Percentiles rank a stretch among this genome's conserved stretches.
These are phyloP conservation scores for Fusarium nisikadoi DNA, from an alignment of 2,329 filamentous ascomycete genomes.

Conservation along the genomic window DNA sequence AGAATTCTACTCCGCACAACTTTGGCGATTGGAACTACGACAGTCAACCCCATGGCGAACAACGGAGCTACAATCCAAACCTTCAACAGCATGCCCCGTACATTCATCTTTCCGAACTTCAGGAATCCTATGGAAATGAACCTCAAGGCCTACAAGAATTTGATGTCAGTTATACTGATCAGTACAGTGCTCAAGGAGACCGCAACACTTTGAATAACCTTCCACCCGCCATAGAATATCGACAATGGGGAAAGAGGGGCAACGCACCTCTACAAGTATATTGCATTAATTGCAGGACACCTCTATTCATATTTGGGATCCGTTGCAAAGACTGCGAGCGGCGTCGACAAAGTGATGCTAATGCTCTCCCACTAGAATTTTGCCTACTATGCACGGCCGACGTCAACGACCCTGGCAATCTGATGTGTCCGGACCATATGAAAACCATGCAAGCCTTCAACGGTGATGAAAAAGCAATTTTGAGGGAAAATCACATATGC, in stretches of 20 bases:
- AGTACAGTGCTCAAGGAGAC: not conserved
- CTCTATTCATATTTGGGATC: not conserved
- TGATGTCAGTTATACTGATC: not conserved
- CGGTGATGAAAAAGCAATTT: not conserved
- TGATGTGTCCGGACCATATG: not conserved
- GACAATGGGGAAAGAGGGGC: not conserved
- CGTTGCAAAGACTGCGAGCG: not conserved
- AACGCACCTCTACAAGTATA: not conserved
- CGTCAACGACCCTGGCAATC: not conserved
- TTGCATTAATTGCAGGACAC: not conserved
- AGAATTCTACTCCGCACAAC: not conserved
- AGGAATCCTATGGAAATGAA: not conserved
- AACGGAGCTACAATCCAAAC: not conserved
- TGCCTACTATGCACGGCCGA: not conserved
- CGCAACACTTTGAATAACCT: fast-evolving
- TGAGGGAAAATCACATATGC: not conserved
- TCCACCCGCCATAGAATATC: not conserved
- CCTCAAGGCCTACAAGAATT: not conserved
- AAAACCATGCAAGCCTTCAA: not conserved
- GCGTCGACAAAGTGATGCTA: not conserved
- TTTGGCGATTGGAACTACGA: not conserved
- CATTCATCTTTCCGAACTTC: not conserved
- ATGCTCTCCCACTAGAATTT: not conserved
- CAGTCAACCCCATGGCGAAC: not conserved
- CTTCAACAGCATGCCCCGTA: not conserved